phyloP scores from a whole-genome alignment of 345 rosid genomes.

The Lepidium africanum region DNA sequence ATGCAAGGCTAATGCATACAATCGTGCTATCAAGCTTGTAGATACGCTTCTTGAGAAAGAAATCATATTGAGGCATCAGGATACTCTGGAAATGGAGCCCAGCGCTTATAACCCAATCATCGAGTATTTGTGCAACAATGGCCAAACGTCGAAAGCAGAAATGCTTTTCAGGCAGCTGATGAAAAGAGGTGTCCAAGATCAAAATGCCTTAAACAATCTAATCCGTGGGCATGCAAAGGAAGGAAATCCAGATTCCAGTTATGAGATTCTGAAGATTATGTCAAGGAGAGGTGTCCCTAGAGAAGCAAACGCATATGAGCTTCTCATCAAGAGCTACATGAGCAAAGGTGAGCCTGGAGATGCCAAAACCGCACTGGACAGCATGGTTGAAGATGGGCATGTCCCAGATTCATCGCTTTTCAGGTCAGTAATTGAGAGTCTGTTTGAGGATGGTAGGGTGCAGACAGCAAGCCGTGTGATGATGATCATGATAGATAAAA shows the following conservation, averaged over 20 bases:
- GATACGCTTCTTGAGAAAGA: constrained; percentile 74
- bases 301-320: constrained; percentile 57
- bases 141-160: constrained; percentile 77
- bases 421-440: constrained; percentile 75
- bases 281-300: constrained; percentile 65
- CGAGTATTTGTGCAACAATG: constrained; percentile 57
- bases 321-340: constrained; percentile 77
- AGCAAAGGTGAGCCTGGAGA: constrained; percentile 93
- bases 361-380: constrained; percentile 76
- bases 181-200: constrained; percentile 77
- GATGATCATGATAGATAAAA: constrained; percentile 83
- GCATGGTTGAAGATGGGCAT: constrained; percentile 81
- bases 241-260: constrained; percentile 70
- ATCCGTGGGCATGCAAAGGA: constrained; percentile 74
- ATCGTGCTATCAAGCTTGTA: constrained; percentile 59
- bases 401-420: constrained; percentile 58
- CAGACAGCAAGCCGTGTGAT: constrained; percentile 90
- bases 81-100: constrained; percentile 52
- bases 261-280: constrained; percentile 83
- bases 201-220: constrained; percentile 61
- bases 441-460: constrained; percentile 82
- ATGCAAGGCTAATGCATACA: constrained; percentile 60
- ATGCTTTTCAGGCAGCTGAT: constrained; percentile 74
- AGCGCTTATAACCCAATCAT: constrained; percentile 63
- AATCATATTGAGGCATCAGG: constrained; percentile 64